Evolutionary conservation across 495 filamentous ascomycete species (phyloP).

Genomic region (Aspergillus panamensis): DNA sequence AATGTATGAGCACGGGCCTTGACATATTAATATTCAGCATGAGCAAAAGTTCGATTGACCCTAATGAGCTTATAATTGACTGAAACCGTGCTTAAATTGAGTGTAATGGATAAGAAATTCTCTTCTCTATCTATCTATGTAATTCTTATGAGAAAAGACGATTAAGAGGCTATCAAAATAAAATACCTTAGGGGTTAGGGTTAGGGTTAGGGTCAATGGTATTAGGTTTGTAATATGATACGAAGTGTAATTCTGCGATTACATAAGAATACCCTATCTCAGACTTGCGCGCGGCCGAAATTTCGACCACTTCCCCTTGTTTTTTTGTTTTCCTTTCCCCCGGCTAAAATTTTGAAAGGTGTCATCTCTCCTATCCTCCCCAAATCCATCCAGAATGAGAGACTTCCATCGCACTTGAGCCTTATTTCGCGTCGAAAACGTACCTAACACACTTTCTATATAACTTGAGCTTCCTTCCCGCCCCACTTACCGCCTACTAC

Average conservation of each 20-base stretch:
- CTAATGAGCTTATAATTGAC: too few relatives aligned
- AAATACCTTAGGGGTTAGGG: neutral
- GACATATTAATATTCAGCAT: too few relatives aligned
- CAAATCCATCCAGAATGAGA: neutral
- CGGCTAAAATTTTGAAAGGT: neutral
- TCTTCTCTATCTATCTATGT: neutral
- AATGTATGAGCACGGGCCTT: too few relatives aligned
- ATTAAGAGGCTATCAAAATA: neutral
- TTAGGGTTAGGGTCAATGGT: slow-evolving; percentile 2
- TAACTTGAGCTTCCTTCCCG: neutral
- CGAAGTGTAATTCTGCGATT: neutral
- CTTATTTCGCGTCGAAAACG: neutral
- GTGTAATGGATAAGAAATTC: neutral
- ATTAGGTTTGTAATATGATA: neutral
- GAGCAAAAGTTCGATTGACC: too few relatives aligned
- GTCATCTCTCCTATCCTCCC: neutral
- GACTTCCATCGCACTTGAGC: neutral
- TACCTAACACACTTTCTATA: neutral
- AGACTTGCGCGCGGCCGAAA: neutral
- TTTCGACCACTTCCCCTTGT: neutral
- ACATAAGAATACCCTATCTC: slow-evolving; percentile 13
- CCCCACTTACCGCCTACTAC: slow-evolving; percentile 8
- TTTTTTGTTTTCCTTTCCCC: neutral
- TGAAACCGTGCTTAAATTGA: too few relatives aligned
- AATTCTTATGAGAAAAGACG: neutral